These are phyloP conservation scores for Jimgerdemannia flammicorona DNA, from an alignment of 192 early-diverging fungal genomes.

Conservation along the genomic window DNA sequence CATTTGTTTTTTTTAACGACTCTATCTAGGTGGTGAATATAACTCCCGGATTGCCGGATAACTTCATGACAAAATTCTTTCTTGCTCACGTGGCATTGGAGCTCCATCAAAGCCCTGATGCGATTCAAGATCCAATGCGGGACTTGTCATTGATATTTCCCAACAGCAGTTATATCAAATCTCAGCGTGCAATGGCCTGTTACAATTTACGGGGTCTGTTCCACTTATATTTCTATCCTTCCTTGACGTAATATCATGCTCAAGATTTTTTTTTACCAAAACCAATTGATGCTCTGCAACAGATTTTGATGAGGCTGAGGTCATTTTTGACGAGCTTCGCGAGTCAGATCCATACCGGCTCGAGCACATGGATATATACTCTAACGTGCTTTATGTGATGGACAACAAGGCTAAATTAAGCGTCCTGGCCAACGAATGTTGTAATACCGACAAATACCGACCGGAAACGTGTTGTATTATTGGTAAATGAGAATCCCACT, in stretches of 20 bases:
- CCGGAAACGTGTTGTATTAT: conserved; percentile 85
- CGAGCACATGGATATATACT: conserved; percentile 81
- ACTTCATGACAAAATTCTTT: conserved; percentile 39
- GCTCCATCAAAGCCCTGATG: conserved; percentile 31
- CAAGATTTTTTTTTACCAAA: not conserved
- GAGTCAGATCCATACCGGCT: conserved; percentile 71
- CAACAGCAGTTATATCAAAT: conserved; percentile 59
- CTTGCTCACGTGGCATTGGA: conserved; percentile 56
- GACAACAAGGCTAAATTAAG: conserved; percentile 68
- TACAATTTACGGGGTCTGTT: conserved; percentile 47
- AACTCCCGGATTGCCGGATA: conserved; percentile 7
- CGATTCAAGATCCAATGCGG: conserved; percentile 19
- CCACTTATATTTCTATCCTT: not conserved
- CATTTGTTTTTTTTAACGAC: conserved; percentile 16
- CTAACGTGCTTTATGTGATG: conserved; percentile 82
- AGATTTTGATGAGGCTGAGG: conserved; percentile 73
- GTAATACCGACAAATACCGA: conserved; percentile 69
- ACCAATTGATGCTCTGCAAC: not conserved
- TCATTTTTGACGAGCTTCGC: conserved; percentile 67
- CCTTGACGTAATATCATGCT: not conserved
- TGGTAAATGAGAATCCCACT: conserved; percentile 25
- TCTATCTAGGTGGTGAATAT: conserved; percentile 3
- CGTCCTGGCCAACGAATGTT: conserved; percentile 71
- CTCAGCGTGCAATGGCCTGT: conserved; percentile 55
- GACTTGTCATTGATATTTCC: conserved; percentile 52